Percentiles rank a stretch among this genome's conserved stretches.
Conservation (phyloP, 176 grass and related monocot genomes). For the Phragmites australis region DNA sequence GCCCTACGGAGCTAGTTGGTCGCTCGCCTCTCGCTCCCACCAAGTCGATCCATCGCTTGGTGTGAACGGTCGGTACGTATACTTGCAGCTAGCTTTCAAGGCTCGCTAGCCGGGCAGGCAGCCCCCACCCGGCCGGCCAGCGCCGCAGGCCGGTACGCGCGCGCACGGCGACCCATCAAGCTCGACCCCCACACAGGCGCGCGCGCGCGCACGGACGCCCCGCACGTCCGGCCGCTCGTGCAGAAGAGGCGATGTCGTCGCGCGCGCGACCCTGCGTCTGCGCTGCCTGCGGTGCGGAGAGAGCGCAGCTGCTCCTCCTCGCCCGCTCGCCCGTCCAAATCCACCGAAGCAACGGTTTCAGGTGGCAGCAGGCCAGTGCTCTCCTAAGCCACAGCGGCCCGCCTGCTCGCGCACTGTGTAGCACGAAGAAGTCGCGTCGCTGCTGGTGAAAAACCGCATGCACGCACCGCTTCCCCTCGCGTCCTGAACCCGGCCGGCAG, state of each 20-base stretch:
- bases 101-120: not conserved
- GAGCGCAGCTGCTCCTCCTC: not conserved
- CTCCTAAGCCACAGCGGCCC: constrained; percentile 49
- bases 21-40: not conserved
- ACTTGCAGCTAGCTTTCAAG: too few relatives aligned
- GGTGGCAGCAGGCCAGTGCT: constrained; percentile 48
- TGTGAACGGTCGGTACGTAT: too few relatives aligned
- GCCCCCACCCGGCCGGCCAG: not conserved
- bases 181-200: not conserved
- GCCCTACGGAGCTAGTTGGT: not conserved
- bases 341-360: constrained; percentile 50
- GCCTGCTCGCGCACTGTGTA: constrained; percentile 32
- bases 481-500: not conserved
- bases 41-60: not conserved
- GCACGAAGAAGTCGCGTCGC: not conserved
- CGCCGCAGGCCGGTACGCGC: not conserved
- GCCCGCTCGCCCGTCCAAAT: constrained; percentile 6
- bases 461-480: not conserved
- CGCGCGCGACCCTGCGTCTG: not conserved
- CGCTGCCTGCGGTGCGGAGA: not conserved
- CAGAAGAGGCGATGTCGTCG: not conserved
- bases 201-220: constrained; percentile 18
- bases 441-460: not conserved
- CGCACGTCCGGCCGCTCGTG: constrained; percentile 15
- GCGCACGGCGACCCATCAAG: not conserved